Evolutionary conservation across 2,329 filamentous ascomycete genomes (phyloP), one percentile per base, ranked within the genome.

Genomic region (Plenodomus biglobosus): DNA sequence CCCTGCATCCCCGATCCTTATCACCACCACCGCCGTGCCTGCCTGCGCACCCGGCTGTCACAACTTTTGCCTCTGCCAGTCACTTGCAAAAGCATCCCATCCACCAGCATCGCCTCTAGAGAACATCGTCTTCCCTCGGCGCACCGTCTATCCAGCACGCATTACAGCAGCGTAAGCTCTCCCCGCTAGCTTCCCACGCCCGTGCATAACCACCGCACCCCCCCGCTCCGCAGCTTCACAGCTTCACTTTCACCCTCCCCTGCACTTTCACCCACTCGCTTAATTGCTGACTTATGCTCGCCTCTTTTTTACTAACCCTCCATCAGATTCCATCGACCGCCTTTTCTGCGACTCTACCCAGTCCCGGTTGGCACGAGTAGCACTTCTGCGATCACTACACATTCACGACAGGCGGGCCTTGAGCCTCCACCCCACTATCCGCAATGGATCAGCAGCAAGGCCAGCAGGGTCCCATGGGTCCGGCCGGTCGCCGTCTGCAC

Each of bases 401-500:
- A 59, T 24, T 42, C 44, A 47, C 53, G 53, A 46, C 61, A 57
- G 51, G 46, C 57, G 55, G 56, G 54, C 56, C 49, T 60, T 58
- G 54, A 61, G 56, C 52, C 49, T 50, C 48, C 55, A 54, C 51
- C 45, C 48, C 61, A 60, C 44, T 50, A 48, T 58, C 52, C 50
- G 62, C 52, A 30, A 77, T 77, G 75, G 75, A 77, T 62, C 75
- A 76, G 57, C 73, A 86, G 73, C 81, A 79, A 54, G 55, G 53
- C 66, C 75, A 76, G 62, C 73, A 85, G 74, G 81, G 70, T 53
- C 73, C 75, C 40, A 73, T 75, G 67, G 91, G 90, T 64, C 89
- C 90, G 67, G 77, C 86, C 72, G 91, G 91, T 70, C 91, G 92
- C 71, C 87, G 92, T 73, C 84, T 97, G 73, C 92, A 97, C 79